These are phyloP conservation scores for Cryptococcus sp. DNA, from an alignment of 1,284 basidiomycete genomes.

Conservation along the genomic window DNA sequence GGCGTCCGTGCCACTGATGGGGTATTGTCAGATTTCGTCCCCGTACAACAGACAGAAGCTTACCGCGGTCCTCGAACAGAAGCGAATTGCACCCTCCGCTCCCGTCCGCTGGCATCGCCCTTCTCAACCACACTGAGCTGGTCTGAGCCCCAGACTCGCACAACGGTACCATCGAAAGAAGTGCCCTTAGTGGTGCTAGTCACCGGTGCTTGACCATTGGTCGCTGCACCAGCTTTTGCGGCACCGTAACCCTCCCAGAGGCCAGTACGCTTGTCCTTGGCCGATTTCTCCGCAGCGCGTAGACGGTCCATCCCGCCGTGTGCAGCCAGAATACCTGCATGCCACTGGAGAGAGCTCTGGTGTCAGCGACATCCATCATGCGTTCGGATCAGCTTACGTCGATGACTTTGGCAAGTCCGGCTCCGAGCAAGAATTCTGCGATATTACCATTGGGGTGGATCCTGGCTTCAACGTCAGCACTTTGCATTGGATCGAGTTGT, in stretches of 20 bases:
- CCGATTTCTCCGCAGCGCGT: slow-evolving; percentile 77
- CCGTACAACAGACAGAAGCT: slow-evolving; percentile 23
- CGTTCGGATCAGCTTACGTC: slow-evolving; percentile 57
- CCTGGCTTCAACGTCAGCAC: slow-evolving; percentile 41
- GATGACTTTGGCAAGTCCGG: slow-evolving; percentile 86
- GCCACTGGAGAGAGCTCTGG: slow-evolving; percentile 62
- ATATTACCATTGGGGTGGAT: slow-evolving; percentile 93
- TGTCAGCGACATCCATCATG: neutral
- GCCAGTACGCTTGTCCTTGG: slow-evolving; percentile 77
- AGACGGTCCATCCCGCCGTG: slow-evolving; percentile 81
- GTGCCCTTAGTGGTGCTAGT: slow-evolving; percentile 54
- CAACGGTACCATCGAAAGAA: slow-evolving; percentile 79
- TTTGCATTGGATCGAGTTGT: neutral
- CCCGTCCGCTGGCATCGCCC: slow-evolving; percentile 63
- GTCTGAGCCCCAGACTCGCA: slow-evolving; percentile 89
- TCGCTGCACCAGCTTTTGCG: slow-evolving; percentile 33
- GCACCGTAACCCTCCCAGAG: slow-evolving; percentile 70
- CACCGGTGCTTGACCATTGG: slow-evolving; percentile 21
- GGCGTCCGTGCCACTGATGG: slow-evolving; percentile 71
- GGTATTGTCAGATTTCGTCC: too few relatives aligned
- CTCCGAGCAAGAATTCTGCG: slow-evolving; percentile 80
- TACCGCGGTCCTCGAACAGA: slow-evolving; percentile 85
- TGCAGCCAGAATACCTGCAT: slow-evolving; percentile 87
- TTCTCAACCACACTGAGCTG: slow-evolving; percentile 81
- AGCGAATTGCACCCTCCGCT: slow-evolving; percentile 83